Percentiles rank a stretch among this genome's conserved stretches.
These are phyloP conservation scores for Cercospora zeae-maydis DNA, from an alignment of 2,329 filamentous ascomycete species.

Conservation along the genomic window DNA sequence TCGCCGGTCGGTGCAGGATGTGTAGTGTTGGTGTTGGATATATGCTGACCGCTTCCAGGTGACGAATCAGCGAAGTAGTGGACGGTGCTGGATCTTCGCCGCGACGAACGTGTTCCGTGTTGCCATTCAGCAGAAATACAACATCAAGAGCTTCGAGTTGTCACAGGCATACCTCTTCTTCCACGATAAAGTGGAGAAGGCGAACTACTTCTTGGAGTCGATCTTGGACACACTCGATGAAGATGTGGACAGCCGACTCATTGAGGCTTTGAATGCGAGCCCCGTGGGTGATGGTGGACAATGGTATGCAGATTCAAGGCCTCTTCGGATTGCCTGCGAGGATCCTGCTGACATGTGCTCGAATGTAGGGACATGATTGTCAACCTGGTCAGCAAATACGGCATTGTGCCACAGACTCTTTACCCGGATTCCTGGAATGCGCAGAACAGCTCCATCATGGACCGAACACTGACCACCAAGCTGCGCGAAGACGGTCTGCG, in stretches of 20 bases:
- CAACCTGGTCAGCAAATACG: constrained; percentile 82
- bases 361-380: constrained; percentile 72
- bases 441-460: constrained; percentile 65
- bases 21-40: too few relatives aligned
- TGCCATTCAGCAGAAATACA: constrained; percentile 80
- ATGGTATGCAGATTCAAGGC: constrained; percentile 56
- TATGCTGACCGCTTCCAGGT: constrained; percentile 42
- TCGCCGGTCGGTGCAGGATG: constrained; percentile 47
- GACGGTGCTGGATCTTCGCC: constrained; percentile 88
- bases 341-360: constrained; percentile 42
- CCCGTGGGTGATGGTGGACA: constrained; percentile 80
- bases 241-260: constrained; percentile 67
- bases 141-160: constrained; percentile 75
- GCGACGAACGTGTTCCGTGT: constrained; percentile 88
- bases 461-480: constrained; percentile 74
- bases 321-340: constrained; percentile 62
- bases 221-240: constrained; percentile 70
- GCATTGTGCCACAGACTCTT: constrained; percentile 71
- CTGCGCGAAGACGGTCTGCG: constrained; percentile 78
- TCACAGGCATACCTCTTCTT: constrained; percentile 86
- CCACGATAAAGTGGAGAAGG: constrained; percentile 91
- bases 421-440: constrained; percentile 84
- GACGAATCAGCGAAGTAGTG: constrained; percentile 77
- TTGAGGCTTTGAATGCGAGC: constrained; percentile 64
- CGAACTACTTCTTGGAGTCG: constrained; percentile 84